Evolutionary conservation across 306 rosid species (phyloP), one percentile per base, ranked within the genome.

Genomic region (Canavalia gladiata): DNA sequence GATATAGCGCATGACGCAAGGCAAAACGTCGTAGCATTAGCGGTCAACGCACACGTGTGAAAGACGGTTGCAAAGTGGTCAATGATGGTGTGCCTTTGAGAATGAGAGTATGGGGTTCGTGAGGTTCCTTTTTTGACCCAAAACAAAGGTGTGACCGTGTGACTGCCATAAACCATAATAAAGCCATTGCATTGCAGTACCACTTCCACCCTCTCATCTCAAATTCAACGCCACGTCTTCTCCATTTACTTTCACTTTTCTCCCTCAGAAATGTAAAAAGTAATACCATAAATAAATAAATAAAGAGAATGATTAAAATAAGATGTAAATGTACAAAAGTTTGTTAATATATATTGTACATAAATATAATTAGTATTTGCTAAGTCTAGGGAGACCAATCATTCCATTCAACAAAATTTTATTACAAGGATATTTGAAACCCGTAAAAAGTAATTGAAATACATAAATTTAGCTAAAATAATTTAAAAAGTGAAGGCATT

Each of bases 31-130:
- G 81, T 75, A 37, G 83, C 54, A 18, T 51, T 4, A 4, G 18
- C 2, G 83, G 91, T 88, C 91, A 88, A 85, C 86, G 64, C 49
- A 77, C 76, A 66, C 84, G 86, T 82, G 84, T 74, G 76, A 74
- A 78, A 68, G 39, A 31, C 78, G 11, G 49, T 31, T 63, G 78
- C 25, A 71, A 11, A 18, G 5, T 64, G 68, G 93, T 90, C 94
- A 72, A 86, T 68, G 70, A 37, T 79, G 92, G 94, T 68, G 90
- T 87, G 91, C 93, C 33, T 12, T 60, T 25, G 12, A 28, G 59
- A 30, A 57, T 3, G 35, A 43, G 60, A 6, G 33, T 25, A 50
- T 43, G 62, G 80, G 82, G 82, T 85, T 83, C 7, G 3, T 34
- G 46, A 39, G 6, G 13, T 51, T 47, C 18, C 71, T 8, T 75